Percentiles rank a stretch among this genome's conserved stretches.
Conservation (phyloP, 2,329 filamentous ascomycete species). For the Tolypocladium paradoxum region DNA sequence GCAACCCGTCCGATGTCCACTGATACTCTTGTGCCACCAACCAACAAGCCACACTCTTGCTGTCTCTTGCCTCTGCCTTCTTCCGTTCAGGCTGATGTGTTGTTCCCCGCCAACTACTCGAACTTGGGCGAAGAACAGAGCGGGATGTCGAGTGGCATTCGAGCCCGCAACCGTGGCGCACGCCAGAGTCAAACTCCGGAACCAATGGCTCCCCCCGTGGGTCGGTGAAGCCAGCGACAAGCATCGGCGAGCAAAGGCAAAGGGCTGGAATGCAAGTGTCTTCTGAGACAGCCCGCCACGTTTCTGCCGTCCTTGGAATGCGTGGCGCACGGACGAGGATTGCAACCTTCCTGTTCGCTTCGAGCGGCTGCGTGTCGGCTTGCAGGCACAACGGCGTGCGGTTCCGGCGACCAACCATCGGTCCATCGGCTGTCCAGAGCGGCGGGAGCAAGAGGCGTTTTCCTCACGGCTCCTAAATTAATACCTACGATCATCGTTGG, state of each 20-base stretch:
- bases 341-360: not conserved
- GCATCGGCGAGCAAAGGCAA: not conserved
- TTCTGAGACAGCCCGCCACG: not conserved
- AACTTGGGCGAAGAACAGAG: not conserved
- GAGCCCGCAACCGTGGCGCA: not conserved
- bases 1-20: too few relatives aligned
- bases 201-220: not conserved
- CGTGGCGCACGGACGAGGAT: not conserved
- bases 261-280: not conserved
- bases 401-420: too few relatives aligned
- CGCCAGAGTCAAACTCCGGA: not conserved
- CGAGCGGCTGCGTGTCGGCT: not conserved
- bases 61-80: not conserved
- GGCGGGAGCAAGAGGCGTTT: too few relatives aligned
- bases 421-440: too few relatives aligned
- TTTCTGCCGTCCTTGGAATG: not conserved
- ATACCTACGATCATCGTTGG: too few relatives aligned
- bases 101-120: not conserved
- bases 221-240: not conserved
- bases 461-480: not conserved
- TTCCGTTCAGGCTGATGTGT: not conserved
- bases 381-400: not conserved
- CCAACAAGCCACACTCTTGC: not conserved
- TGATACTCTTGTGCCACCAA: not conserved
- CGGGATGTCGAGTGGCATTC: not conserved